A percentile compares a stretch with the other conserved stretches of the same genome.
These are phyloP conservation scores for Bidens hawaiensis DNA, from an alignment of 140 eudicot species.

Conservation along the genomic window DNA sequence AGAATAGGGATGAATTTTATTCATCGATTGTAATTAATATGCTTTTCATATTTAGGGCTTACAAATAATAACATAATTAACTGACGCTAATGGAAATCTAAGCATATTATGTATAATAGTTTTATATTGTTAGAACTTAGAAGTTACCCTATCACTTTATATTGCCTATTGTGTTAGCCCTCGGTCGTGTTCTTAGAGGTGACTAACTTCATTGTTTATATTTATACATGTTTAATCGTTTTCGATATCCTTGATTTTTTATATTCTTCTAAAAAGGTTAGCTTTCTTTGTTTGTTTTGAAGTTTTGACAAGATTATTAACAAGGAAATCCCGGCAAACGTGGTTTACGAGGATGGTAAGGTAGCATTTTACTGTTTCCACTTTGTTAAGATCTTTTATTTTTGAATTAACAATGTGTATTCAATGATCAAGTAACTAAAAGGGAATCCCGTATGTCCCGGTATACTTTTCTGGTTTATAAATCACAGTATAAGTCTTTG, in stretches of 20 bases:
- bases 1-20: neutral
- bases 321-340: conserved; percentile 83
- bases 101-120: neutral
- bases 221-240: no score
- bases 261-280: no score
- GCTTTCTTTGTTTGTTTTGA: conserved; percentile 17
- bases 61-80: neutral
- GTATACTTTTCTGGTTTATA: neutral
- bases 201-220: neutral
- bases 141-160: neutral
- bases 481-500: neutral
- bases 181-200: neutral
- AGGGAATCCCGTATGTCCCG: no score
- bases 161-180: neutral
- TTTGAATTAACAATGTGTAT: neutral
- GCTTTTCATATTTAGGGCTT: no score
- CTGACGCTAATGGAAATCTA: neutral
- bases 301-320: conserved; percentile 96
- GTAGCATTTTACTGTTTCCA: conserved; percentile 24
- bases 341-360: conserved; percentile 95
- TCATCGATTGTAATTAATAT: no score
- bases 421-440: conserved; percentile 3
- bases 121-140: no score
- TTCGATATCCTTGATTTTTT: no score
- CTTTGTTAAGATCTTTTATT: neutral